Evolutionary conservation across 805 yeast genomes (phyloP), one percentile per base, ranked within the genome.

Genomic region (Ogataea siamensis): DNA sequence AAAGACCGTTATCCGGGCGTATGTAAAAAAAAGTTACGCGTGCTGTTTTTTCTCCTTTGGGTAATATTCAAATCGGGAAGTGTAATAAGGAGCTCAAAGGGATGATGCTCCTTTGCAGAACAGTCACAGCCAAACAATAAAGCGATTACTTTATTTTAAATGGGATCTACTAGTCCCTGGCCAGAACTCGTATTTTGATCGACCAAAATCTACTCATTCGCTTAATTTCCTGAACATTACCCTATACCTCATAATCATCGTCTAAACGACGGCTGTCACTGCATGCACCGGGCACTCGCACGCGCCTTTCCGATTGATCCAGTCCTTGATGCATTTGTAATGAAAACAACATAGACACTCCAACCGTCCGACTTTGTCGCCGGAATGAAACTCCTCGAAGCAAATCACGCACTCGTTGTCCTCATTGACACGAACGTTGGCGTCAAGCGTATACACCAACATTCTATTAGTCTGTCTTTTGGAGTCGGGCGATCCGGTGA

Each of bases 341-440:
- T 93, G 99, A 60, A 87, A 93, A 23, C 89, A 87, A 57, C 99
- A 93, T 10, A 93, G 69, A 58, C 99, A 93, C 60, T 91, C 98
- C 42, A 93, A 63, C 28, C 99, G 67, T 0, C 95, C 98, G 12
- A 93, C 91, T 53, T 82, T 83, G 39, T 88, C 93, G 2, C 95
- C 95, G 0, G 89, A 86, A 32, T 66, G 63, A 58, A 89, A 77
- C 13, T 86, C 95, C 57, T 93, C 99, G 45, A 91, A 76, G 55
- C 99, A 93, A 16, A 93, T 91, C 11, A 87, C 91, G 59, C 99
- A 93, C 59, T 93, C 98, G 33, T 77, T 76, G 22, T 70, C 79
- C 12, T 67, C 68, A 18, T 64, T 55, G 11, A 55, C 42, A 2
- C 16, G 22, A 27, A 61, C 55, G 17, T 73, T 70, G 33, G 49